Evolutionary conservation across 2,329 filamentous ascomycete genomes (phyloP).

Genomic region (Ascochyta pisi): DNA sequence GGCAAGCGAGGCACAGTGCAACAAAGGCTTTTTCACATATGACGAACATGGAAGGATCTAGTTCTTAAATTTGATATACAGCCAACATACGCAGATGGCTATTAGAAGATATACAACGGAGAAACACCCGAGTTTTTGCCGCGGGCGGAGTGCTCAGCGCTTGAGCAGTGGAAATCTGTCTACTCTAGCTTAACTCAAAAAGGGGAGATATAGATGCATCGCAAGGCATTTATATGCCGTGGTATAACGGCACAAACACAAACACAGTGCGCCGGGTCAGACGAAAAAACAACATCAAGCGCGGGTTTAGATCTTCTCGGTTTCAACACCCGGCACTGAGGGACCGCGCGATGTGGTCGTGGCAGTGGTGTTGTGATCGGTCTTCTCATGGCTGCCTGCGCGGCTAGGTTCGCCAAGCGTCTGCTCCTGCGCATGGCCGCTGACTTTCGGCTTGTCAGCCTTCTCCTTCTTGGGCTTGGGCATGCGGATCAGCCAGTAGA

Average conservation of each 20-base stretch:
- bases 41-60: not conserved
- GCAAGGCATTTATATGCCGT: not conserved
- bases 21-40: too few species aligned
- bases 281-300: not conserved
- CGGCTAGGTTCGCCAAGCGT: conserved; percentile 13
- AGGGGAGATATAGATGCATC: too few species aligned
- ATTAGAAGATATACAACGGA: conserved; percentile 9
- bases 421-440: conserved; percentile 10
- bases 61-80: conserved; percentile 5
- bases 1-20: too few species aligned
- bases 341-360: conserved; percentile 23
- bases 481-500: conserved; percentile 64
- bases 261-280: too few species aligned
- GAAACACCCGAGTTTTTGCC: not conserved
- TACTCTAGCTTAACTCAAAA: not conserved
- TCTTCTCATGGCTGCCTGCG: conserved; percentile 21
- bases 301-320: conserved; percentile 23
- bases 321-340: conserved; percentile 11
- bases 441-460: conserved; percentile 14
- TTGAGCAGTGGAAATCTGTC: conserved; percentile 9
- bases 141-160: conserved; percentile 10
- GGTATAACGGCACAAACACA: not conserved
- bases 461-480: conserved; percentile 57
- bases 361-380: conserved; percentile 8
- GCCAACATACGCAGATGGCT: not conserved